Percentiles rank a stretch among this genome's conserved stretches.
These are phyloP conservation scores for Linanthus parryae DNA, from an alignment of 148 eudicot species.

Conservation along the genomic window DNA sequence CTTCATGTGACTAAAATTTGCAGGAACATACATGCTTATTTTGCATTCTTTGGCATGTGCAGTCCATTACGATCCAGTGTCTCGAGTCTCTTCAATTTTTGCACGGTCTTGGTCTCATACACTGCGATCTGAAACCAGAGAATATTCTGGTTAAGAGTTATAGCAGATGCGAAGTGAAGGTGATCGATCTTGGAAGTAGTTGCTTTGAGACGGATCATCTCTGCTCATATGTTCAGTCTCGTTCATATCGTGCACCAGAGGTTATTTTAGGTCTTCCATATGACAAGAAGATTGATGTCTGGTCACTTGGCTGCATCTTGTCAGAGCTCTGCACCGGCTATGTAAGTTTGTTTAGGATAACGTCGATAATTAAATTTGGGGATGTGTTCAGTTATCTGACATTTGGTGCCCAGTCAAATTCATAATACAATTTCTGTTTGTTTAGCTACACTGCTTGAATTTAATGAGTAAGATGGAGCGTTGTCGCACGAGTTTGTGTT, in stretches of 20 bases:
- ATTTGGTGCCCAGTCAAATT: too few species aligned
- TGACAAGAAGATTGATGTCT: conserved; percentile 88
- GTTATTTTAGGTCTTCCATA: conserved; percentile 90
- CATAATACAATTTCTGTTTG: too few species aligned
- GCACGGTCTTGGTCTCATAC: conserved; percentile 95
- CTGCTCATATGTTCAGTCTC: conserved; percentile 93
- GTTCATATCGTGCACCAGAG: conserved; percentile 97
- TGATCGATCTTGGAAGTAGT: conserved; percentile 97
- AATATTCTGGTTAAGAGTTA: conserved; percentile 97
- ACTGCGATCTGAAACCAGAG: conserved; percentile 99
- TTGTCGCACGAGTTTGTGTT: too few species aligned
- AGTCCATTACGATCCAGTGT: conserved; percentile 94
- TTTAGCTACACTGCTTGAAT: too few species aligned
- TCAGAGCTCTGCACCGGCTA: conserved; percentile 98
- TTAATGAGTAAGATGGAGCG: too few species aligned
- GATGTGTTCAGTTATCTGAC: too few species aligned
- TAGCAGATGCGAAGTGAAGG: conserved; percentile 99
- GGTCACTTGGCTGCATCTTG: conserved; percentile 99
- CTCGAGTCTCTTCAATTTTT: conserved; percentile 88
- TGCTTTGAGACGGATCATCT: conserved; percentile 99
- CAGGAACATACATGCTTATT: too few species aligned
- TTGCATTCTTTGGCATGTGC: conserved; percentile 31
- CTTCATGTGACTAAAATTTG: too few species aligned
- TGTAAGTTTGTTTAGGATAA: conserved; percentile 38
- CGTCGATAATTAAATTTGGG: neutral